Conservation (phyloP, 345 rosid species). For the Excoecaria cochinchinensis region DNA sequence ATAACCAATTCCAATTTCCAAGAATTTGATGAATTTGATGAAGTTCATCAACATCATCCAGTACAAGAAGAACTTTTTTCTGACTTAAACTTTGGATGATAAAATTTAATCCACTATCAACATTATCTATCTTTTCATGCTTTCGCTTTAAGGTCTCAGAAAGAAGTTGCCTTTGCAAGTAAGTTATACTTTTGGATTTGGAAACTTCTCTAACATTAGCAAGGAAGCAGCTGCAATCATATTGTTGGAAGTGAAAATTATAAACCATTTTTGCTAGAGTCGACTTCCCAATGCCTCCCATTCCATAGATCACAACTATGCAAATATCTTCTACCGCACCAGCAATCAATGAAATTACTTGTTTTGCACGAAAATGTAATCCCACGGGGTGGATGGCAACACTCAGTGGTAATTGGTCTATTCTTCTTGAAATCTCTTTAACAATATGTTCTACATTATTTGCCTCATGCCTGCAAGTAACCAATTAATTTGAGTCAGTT, state of each 20-base stretch:
- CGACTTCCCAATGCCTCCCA: conserved; percentile 26
- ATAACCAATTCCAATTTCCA: conserved; percentile 15
- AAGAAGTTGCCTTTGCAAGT: conserved; percentile 23
- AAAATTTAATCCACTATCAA: neutral
- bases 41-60: conserved; percentile 18
- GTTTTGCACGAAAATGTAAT: neutral
- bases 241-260: conserved; percentile 1
- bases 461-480: conserved; percentile 5
- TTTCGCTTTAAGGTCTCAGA: neutral
- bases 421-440: conserved; percentile 1
- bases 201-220: conserved; percentile 14
- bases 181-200: neutral
- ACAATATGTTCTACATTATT: neutral
- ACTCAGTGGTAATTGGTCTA: neutral
- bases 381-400: conserved; percentile 15
- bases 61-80: conserved; percentile 7
- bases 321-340: neutral
- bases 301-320: conserved; percentile 27
- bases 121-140: conserved; percentile 10
- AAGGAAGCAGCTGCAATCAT: conserved; percentile 28
- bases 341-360: conserved; percentile 7
- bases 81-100: neutral
- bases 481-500: neutral
- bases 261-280: conserved; percentile 19
- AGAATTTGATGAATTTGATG: neutral